These are phyloP conservation scores for Echinochloa phyllopogon DNA, from an alignment of 176 grass and related monocot species.

Conservation along the genomic window DNA sequence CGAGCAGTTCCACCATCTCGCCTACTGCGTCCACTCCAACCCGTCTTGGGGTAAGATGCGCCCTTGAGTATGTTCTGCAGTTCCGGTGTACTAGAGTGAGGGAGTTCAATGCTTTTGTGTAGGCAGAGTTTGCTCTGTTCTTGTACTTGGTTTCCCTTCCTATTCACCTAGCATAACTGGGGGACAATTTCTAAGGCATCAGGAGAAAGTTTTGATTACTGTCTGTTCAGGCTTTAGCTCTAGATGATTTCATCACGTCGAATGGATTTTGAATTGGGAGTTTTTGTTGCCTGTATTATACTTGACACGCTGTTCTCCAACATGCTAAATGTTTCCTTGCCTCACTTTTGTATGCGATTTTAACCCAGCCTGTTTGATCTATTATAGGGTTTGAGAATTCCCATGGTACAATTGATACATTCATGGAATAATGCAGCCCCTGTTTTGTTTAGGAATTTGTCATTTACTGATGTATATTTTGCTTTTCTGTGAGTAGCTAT, in stretches of 20 bases:
- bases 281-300: neutral
- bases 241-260: neutral
- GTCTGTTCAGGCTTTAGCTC: neutral
- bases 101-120: conserved; percentile 9
- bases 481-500: no score
- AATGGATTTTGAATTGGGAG: neutral
- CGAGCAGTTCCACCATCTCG: conserved; percentile 80
- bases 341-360: neutral
- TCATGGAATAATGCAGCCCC: neutral
- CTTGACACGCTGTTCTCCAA: neutral
- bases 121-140: neutral
- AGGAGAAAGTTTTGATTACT: neutral
- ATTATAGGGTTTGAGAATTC: neutral
- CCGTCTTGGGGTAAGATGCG: conserved; percentile 79
- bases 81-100: neutral
- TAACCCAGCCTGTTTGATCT: conserved; percentile 4
- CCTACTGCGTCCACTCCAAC: conserved; percentile 93
- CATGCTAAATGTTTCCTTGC: neutral
- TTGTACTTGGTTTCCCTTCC: neutral
- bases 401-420: neutral
- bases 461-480: no score
- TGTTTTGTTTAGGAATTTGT: neutral
- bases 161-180: neutral
- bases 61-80: neutral
- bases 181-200: neutral